A percentile compares a stretch with the other conserved stretches of the same genome.
Conservation (phyloP, 2,329 filamentous ascomycete genomes). For the Ophiostoma sp. region DNA sequence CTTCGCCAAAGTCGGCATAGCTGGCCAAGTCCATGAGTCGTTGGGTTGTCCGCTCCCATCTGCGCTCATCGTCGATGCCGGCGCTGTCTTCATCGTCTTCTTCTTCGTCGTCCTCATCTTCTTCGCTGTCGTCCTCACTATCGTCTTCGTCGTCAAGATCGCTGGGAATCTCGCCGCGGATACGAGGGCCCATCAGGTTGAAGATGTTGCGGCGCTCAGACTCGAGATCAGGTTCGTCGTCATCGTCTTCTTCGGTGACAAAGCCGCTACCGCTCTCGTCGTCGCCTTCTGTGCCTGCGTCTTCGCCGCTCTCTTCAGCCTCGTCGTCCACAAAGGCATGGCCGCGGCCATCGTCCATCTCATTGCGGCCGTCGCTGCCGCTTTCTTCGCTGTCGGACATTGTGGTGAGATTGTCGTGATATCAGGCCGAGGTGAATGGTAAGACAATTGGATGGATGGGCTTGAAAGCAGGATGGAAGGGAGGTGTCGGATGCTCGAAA, state of each 20-base stretch:
- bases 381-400: constrained; percentile 1
- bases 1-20: background rate
- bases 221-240: background rate
- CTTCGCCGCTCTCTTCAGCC: background rate
- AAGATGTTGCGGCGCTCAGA: background rate
- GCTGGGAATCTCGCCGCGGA: background rate
- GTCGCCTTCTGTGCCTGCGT: background rate
- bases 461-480: background rate
- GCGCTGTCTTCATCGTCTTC: background rate
- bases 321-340: background rate
- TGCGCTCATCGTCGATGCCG: background rate
- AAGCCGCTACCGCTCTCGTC: background rate
- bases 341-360: background rate
- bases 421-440: background rate
- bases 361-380: background rate
- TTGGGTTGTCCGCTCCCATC: background rate
- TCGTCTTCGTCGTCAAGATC: background rate
- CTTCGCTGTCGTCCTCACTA: background rate
- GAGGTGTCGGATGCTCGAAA: background rate
- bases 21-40: background rate
- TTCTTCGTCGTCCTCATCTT: background rate
- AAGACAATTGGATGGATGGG: background rate
- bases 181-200: background rate
- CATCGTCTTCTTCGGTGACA: background rate
- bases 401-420: background rate